These are phyloP conservation scores for Phaeosphaeria sp. DNA, from an alignment of 2,329 filamentous ascomycete species.

Conservation along the genomic window DNA sequence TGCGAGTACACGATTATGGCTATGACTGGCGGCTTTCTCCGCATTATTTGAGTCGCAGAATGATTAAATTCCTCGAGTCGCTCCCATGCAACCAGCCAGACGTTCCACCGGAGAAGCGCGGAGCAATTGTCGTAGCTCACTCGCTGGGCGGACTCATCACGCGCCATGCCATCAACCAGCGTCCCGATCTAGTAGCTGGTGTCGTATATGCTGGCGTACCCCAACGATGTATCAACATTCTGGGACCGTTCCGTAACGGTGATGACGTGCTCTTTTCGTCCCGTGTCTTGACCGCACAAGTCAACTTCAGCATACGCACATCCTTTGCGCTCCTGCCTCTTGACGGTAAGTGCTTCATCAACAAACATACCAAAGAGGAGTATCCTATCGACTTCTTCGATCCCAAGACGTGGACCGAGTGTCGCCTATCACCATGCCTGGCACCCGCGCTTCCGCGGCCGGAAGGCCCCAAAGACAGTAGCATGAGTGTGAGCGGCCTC, in stretches of 20 bases:
- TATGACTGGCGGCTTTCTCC: slow-evolving; percentile 95
- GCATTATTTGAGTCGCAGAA: slow-evolving; percentile 70
- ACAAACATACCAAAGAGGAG: slow-evolving; percentile 79
- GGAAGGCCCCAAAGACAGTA: slow-evolving; percentile 37
- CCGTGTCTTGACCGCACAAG: slow-evolving; percentile 86
- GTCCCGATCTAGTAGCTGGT: slow-evolving; percentile 83
- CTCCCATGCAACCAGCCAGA: slow-evolving; percentile 75
- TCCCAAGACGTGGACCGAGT: slow-evolving; percentile 77
- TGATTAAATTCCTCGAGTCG: slow-evolving; percentile 75
- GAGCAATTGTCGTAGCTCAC: slow-evolving; percentile 84
- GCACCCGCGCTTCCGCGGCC: slow-evolving; percentile 68
- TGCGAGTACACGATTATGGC: slow-evolving; percentile 87
- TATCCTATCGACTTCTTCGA: slow-evolving; percentile 88
- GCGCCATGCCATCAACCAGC: slow-evolving; percentile 83
- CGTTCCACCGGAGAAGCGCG: slow-evolving; percentile 61
- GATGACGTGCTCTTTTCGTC: slow-evolving; percentile 90
- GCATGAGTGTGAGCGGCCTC: slow-evolving; percentile 52
- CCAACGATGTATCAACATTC: slow-evolving; percentile 86
- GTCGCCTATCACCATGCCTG: slow-evolving; percentile 79
- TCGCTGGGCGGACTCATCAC: slow-evolving; percentile 88
- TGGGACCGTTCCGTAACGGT: slow-evolving; percentile 89
- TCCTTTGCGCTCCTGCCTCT: slow-evolving; percentile 86
- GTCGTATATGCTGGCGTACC: slow-evolving; percentile 87
- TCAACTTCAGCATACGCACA: slow-evolving; percentile 90
- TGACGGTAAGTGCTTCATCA: slow-evolving; percentile 85